Evolutionary conservation across 345 rosid genomes (phyloP).

Genomic region (Excoecaria cochinchinensis): DNA sequence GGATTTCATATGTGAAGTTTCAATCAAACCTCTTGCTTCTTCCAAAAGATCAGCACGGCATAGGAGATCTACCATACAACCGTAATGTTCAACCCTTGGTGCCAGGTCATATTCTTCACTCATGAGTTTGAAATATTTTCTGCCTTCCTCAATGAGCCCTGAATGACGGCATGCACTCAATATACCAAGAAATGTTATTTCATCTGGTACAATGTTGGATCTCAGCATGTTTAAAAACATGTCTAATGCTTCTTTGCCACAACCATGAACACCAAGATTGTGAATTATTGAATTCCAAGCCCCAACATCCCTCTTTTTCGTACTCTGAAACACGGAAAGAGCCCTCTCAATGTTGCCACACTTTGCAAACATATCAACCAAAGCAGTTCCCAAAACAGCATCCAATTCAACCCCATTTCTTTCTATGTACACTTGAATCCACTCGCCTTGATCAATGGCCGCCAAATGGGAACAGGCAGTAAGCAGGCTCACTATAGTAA

Average conservation of each 20-base stretch:
- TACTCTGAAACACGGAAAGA: slow-evolving; percentile 40
- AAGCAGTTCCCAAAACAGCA: slow-evolving; percentile 47
- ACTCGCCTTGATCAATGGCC: slow-evolving; percentile 14
- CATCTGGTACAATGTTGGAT: slow-evolving; percentile 42
- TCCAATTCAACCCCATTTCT: slow-evolving; percentile 32
- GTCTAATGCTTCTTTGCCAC: slow-evolving; percentile 40
- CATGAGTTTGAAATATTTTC: slow-evolving; percentile 38
- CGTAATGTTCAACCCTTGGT: slow-evolving; percentile 29
- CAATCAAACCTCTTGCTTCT: slow-evolving; percentile 14
- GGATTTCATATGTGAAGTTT: not conserved
- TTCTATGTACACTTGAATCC: slow-evolving; percentile 14
- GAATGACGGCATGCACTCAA: slow-evolving; percentile 58
- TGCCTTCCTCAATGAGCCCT: slow-evolving; percentile 48
- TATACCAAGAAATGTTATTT: slow-evolving; percentile 38
- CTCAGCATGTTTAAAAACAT: slow-evolving; percentile 51
- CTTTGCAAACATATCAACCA: slow-evolving; percentile 56
- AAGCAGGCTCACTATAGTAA: slow-evolving; percentile 22
- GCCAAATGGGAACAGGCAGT: slow-evolving; percentile 17
- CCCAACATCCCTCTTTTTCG: slow-evolving; percentile 38
- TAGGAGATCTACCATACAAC: slow-evolving; percentile 9
- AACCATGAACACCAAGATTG: slow-evolving; percentile 48
- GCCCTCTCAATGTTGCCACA: slow-evolving; percentile 55
- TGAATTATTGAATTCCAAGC: slow-evolving; percentile 55
- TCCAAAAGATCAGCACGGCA: slow-evolving; percentile 12
- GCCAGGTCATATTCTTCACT: slow-evolving; percentile 34